phyloP scores from a whole-genome alignment of 2,329 filamentous ascomycete species.

The Fusarium caatingaense region DNA sequence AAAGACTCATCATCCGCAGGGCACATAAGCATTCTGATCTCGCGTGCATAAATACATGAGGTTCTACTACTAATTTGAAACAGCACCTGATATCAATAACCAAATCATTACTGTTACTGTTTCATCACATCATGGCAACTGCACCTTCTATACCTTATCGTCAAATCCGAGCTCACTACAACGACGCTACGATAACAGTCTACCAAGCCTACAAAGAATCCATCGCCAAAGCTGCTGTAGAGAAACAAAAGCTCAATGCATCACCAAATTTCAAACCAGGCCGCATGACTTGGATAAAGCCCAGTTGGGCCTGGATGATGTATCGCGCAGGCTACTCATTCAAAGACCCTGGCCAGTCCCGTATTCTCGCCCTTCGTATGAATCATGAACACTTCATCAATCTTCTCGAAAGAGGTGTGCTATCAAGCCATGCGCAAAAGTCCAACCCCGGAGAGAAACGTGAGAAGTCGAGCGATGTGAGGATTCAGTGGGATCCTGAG shows the following conservation, averaged over 20 bases:
- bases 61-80: not conserved
- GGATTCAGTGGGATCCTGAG: constrained; percentile 75
- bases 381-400: constrained; percentile 61
- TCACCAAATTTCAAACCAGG: constrained; percentile 63
- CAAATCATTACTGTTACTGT: not conserved
- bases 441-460: constrained; percentile 22
- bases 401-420: constrained; percentile 55
- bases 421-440: constrained; percentile 47
- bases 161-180: constrained; percentile 65
- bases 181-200: constrained; percentile 65
- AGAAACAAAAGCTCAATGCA: constrained; percentile 62
- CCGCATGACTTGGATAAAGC: constrained; percentile 75
- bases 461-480: constrained; percentile 54
- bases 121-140: constrained; percentile 30
- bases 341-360: constrained; percentile 66
- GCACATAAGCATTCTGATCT: not conserved
- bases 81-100: not conserved
- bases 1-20: constrained; percentile 25
- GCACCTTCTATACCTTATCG: constrained; percentile 51
- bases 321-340: constrained; percentile 70
- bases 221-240: constrained; percentile 66
- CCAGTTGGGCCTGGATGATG: constrained; percentile 72
- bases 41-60: not conserved
- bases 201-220: constrained; percentile 69
- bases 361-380: constrained; percentile 68